Evolutionary conservation across 2,329 filamentous ascomycete species (phyloP).

Genomic region (Beauveria sp.): DNA sequence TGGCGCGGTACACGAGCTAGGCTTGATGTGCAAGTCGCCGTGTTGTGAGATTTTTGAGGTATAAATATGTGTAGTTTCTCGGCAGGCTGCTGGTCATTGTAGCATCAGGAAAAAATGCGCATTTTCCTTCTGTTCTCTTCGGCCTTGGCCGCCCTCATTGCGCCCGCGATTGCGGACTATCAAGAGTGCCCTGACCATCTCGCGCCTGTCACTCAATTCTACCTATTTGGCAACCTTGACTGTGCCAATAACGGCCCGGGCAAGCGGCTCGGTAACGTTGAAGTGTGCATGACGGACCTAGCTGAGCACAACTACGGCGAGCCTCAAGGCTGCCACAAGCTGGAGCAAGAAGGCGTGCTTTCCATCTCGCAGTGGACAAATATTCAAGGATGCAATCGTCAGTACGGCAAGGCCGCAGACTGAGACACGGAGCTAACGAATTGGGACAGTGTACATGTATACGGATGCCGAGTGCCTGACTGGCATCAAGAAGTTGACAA

Average conservation of each 20-base stretch:
- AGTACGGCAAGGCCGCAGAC: background rate
- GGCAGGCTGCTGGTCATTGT: background rate
- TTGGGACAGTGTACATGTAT: background rate
- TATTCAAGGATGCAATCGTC: conserved; percentile 4
- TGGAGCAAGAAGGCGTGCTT: background rate
- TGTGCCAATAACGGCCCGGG: background rate
- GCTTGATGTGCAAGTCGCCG: background rate
- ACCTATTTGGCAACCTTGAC: background rate
- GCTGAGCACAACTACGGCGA: conserved; percentile 6
- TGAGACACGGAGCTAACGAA: background rate
- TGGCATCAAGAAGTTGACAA: background rate
- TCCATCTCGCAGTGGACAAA: conserved; percentile 8
- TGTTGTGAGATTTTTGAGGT: background rate
- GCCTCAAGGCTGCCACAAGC: conserved; percentile 5
- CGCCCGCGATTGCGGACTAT: background rate
- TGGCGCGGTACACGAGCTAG: background rate
- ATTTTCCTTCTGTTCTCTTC: background rate
- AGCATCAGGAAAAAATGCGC: background rate
- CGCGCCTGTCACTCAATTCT: conserved; percentile 4
- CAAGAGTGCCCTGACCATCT: background rate
- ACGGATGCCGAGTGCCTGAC: background rate
- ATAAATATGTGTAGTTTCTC: background rate
- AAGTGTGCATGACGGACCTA: background rate
- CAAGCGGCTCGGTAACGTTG: background rate
- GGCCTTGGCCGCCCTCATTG: background rate